Percentiles rank a stretch among this genome's conserved stretches.
phyloP scores from a whole-genome alignment of 1,139 yeast genomes.

The Geotrichum europaeum region DNA sequence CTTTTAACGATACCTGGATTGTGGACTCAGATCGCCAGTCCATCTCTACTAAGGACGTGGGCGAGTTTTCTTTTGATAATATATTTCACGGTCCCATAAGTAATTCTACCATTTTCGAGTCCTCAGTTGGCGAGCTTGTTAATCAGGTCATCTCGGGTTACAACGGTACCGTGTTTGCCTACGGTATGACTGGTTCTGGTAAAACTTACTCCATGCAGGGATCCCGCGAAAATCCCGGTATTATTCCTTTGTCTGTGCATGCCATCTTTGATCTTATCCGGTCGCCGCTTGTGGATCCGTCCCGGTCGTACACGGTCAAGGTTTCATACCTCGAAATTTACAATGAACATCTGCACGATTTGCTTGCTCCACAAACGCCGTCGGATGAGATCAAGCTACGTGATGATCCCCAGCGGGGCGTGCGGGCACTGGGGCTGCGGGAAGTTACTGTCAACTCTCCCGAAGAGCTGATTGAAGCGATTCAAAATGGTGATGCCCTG shows the following conservation, averaged over 20 bases:
- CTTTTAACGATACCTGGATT: constrained; percentile 23
- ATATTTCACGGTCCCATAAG: constrained; percentile 50
- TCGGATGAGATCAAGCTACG: constrained; percentile 58
- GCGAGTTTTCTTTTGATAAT: constrained; percentile 63
- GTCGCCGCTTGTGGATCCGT: constrained; percentile 25
- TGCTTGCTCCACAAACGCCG: constrained; percentile 38
- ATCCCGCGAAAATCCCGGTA: constrained; percentile 58
- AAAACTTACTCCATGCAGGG: constrained; percentile 93
- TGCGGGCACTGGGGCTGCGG: constrained; percentile 68
- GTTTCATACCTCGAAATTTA: constrained; percentile 84
- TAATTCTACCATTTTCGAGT: constrained; percentile 57
- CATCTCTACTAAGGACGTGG: constrained; percentile 31
- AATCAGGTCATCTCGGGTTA: constrained; percentile 67
- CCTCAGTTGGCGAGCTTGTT: constrained; percentile 57
- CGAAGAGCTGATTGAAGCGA: constrained; percentile 54
- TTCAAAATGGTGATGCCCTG: constrained; percentile 63
- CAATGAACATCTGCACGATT: constrained; percentile 78
- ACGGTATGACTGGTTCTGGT: constrained; percentile 96
- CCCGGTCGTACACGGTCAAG: constrained; percentile 41
- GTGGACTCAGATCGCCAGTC: constrained; percentile 23
- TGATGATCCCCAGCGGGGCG: constrained; percentile 69
- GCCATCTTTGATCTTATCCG: constrained; percentile 51
- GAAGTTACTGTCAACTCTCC: constrained; percentile 53
- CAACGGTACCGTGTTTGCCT: constrained; percentile 87
- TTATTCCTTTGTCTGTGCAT: constrained; percentile 66